A percentile compares a stretch with the other conserved stretches of the same genome.
These are phyloP conservation scores for Acanthamoeba triangularis DNA, from an alignment of 208 protist species.

Conservation along the genomic window DNA sequence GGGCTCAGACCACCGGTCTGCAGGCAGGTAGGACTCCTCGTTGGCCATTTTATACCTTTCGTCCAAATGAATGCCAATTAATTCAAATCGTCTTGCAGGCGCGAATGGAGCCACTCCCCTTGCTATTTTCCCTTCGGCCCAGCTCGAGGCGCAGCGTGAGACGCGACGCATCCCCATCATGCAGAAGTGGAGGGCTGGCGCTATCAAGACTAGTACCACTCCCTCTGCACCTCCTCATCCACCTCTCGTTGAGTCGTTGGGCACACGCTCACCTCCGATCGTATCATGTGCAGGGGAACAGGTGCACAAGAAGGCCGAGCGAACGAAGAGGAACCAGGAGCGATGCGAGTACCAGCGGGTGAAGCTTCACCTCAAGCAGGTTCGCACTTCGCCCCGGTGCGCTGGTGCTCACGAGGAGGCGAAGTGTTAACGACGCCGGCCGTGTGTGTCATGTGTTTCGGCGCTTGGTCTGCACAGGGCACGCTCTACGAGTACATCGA, in stretches of 20 bases:
- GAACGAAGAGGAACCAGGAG: conserved; percentile 27
- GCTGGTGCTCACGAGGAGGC: not conserved
- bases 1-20: not conserved
- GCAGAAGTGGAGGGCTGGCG: conserved; percentile 40
- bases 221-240: not conserved
- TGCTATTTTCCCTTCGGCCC: not conserved
- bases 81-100: not conserved
- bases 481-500: conserved; percentile 70
- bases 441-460: not conserved
- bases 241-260: not conserved
- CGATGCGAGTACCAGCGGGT: conserved; percentile 47
- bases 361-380: conserved; percentile 55
- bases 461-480: not conserved
- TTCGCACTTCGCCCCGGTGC: not conserved
- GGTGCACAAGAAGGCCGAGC: conserved; percentile 37
- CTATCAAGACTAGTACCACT: conserved; percentile 29
- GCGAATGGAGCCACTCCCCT: conserved; percentile 19
- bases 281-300: not conserved
- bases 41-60: not conserved
- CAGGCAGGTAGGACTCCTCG: not conserved
- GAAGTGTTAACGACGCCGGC: not conserved
- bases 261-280: not conserved
- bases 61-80: not conserved
- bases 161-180: conserved; percentile 35
- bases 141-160: conserved; percentile 58